Percentiles rank a stretch among this genome's conserved stretches.
phyloP scores from a whole-genome alignment of 306 rosid genomes.

The Elaeagnus macrophylla region DNA sequence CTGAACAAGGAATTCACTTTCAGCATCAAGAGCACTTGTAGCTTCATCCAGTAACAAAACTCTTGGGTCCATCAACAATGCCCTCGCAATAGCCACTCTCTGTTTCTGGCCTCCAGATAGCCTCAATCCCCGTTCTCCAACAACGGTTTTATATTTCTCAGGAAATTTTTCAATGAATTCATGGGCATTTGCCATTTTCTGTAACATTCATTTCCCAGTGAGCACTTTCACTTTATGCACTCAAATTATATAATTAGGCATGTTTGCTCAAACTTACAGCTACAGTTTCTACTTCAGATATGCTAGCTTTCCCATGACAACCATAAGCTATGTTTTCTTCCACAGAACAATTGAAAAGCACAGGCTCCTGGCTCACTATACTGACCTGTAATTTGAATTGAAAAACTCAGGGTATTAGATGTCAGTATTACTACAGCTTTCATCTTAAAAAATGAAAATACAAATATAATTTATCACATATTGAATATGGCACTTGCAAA shows the following conservation, averaged over 20 bases:
- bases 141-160: slow-evolving; percentile 48
- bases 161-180: slow-evolving; percentile 57
- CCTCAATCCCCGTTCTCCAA: slow-evolving; percentile 63
- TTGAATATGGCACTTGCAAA: no score
- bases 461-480: no score
- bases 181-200: slow-evolving; percentile 77
- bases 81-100: slow-evolving; percentile 68
- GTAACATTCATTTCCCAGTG: slow-evolving; percentile 1
- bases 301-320: slow-evolving; percentile 36
- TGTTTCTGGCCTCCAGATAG: slow-evolving; percentile 79
- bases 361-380: slow-evolving; percentile 75
- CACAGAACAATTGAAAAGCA: slow-evolving; percentile 55
- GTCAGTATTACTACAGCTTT: neutral
- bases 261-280: slow-evolving; percentile 36
- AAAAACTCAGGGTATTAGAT: neutral
- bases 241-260: neutral
- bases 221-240: neutral
- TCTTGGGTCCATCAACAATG: slow-evolving; percentile 56
- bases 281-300: slow-evolving; percentile 36
- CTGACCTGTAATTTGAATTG: slow-evolving; percentile 24
- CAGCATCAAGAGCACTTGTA: slow-evolving; percentile 75
- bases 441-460: no score
- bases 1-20: slow-evolving; percentile 69
- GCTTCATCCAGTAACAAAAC: slow-evolving; percentile 64
- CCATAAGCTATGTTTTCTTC: slow-evolving; percentile 73